Conservation (phyloP, 1,284 basidiomycete genomes). For the Ustanciosporium gigantosporum region DNA sequence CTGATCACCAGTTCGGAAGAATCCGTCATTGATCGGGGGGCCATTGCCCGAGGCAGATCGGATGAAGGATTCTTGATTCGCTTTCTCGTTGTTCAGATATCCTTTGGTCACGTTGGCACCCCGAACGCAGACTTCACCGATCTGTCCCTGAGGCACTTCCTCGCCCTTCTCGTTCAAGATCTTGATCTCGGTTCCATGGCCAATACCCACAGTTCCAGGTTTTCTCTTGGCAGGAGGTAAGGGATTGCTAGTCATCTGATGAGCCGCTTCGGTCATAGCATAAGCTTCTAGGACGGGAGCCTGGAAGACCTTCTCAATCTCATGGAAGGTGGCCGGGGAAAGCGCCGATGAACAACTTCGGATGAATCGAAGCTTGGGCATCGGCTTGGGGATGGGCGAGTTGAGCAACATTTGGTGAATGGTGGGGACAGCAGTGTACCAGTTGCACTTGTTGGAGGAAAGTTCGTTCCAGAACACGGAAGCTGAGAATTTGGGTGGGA, state of each 20-base stretch:
- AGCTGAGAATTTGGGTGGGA: conserved; percentile 69
- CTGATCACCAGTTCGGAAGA: conserved; percentile 70
- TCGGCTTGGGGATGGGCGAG: conserved; percentile 58
- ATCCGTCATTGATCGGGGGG: conserved; percentile 60
- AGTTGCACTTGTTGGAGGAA: conserved; percentile 41
- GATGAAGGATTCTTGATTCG: conserved; percentile 61
- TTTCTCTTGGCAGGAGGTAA: conserved; percentile 61
- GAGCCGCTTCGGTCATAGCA: conserved; percentile 62
- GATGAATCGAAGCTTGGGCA: conserved; percentile 64
- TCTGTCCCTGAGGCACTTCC: conserved; percentile 59
- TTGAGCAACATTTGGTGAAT: conserved; percentile 65
- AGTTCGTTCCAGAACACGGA: conserved; percentile 69
- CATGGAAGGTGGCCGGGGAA: conserved; percentile 62
- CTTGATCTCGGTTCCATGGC: conserved; percentile 64
- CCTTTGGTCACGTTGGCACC: conserved; percentile 64
- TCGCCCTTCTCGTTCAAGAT: conserved; percentile 62
- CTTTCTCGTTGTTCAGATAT: conserved; percentile 64
- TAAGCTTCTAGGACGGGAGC: conserved; percentile 66
- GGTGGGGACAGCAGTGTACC: conserved; percentile 63
- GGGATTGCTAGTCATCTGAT: conserved; percentile 64
- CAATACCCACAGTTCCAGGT: conserved; percentile 64
- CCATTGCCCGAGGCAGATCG: conserved; percentile 33
- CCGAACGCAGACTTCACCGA: conserved; percentile 64
- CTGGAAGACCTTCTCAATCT: conserved; percentile 63
- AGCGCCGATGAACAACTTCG: conserved; percentile 64